Evolutionary conservation across 345 rosid species (phyloP).

Genomic region (Schrenkiella parvula): DNA sequence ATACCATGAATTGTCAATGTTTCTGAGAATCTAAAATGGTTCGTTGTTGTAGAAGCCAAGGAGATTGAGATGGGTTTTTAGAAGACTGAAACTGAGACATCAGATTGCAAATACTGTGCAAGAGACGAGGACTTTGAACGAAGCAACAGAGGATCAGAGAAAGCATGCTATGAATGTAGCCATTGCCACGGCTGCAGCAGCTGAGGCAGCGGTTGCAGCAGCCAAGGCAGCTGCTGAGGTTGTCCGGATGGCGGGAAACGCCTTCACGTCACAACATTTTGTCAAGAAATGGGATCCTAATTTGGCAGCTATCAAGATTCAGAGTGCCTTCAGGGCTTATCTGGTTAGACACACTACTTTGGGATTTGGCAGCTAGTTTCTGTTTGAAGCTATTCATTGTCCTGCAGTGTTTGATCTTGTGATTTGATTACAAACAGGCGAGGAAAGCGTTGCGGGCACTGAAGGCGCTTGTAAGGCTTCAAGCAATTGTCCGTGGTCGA

Average conservation of each 20-base stretch:
- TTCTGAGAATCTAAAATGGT: background rate
- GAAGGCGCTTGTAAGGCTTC: constrained; percentile 81
- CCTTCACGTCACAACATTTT: constrained; percentile 37
- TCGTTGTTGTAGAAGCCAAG: constrained; percentile 40
- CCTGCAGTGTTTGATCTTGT: constrained; percentile 20
- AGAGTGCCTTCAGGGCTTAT: constrained; percentile 70
- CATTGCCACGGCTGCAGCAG: constrained; percentile 81
- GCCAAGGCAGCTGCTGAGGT: constrained; percentile 93
- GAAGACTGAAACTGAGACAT: constrained; percentile 48
- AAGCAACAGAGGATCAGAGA: constrained; percentile 70
- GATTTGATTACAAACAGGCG: constrained; percentile 47
- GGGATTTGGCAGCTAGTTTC: background rate
- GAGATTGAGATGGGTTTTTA: constrained; percentile 51
- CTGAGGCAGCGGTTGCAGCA: constrained; percentile 86
- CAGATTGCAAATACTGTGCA: constrained; percentile 40
- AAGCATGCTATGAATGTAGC: constrained; percentile 80
- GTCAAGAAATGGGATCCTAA: constrained; percentile 28
- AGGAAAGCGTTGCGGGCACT: constrained; percentile 87
- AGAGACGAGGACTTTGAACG: constrained; percentile 39
- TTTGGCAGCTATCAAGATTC: constrained; percentile 69
- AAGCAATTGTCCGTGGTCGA: constrained; percentile 77
- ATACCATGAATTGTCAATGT: background rate
- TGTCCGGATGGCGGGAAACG: constrained; percentile 51
- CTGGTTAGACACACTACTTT: constrained; percentile 47
- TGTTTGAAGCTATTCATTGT: background rate